Conservation (phyloP, 2,329 filamentous ascomycete species). For the Cordyceps tenuipes region DNA sequence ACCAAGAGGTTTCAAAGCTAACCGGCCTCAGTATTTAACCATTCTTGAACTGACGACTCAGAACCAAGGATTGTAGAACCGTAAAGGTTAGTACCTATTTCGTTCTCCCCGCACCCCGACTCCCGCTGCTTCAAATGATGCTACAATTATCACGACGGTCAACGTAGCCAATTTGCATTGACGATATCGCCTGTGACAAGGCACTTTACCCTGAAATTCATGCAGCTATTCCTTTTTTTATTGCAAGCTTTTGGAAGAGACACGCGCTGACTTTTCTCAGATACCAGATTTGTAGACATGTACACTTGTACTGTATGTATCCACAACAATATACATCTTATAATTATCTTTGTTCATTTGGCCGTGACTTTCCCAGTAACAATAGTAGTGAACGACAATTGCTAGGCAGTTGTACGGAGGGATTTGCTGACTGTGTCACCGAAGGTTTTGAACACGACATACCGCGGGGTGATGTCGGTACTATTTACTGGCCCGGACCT, state of each 20-base stretch:
- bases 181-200: constrained; percentile 40
- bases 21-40: background rate
- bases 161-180: constrained; percentile 39
- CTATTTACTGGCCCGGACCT: background rate
- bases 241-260: background rate
- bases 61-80: background rate
- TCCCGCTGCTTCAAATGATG: constrained; percentile 28
- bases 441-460: too few species aligned
- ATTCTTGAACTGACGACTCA: background rate
- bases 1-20: background rate
- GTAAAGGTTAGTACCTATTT: constrained; percentile 21
- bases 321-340: background rate
- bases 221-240: background rate
- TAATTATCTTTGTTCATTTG: background rate
- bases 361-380: background rate
- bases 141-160: constrained; percentile 39
- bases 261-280: constrained; percentile 2
- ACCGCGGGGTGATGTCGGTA: background rate
- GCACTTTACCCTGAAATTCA: constrained; percentile 26
- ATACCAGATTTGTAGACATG: background rate
- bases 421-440: too few species aligned
- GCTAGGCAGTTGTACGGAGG: too few species aligned
- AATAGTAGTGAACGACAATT: background rate
- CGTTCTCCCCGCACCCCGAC: background rate
- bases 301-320: background rate